phyloP scores from a whole-genome alignment of 441 rosid genomes.

The Corymbia calophylla region DNA sequence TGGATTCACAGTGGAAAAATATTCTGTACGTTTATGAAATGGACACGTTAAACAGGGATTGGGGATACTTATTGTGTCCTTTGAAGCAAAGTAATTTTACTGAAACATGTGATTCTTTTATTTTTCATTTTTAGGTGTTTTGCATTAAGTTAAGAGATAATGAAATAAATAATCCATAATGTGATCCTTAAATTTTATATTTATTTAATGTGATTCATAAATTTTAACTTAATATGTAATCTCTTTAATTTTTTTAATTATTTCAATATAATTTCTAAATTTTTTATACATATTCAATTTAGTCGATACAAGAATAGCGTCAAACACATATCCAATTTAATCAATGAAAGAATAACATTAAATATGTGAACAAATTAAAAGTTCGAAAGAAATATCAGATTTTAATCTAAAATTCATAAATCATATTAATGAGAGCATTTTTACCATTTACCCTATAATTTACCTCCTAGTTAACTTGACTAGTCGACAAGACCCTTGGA shows the following conservation, averaged over 20 bases:
- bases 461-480: not conserved
- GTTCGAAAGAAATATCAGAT: no score
- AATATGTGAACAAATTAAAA: not conserved
- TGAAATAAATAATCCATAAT: not conserved
- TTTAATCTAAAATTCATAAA: no score
- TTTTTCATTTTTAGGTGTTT: not conserved
- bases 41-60: not conserved
- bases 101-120: not conserved
- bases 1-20: not conserved
- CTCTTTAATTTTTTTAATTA: no score
- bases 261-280: rapidly evolving
- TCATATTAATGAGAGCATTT: not conserved
- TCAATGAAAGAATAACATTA: no score
- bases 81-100: not conserved
- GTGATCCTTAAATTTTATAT: no score
- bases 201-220: no score
- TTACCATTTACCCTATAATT: not conserved
- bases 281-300: no score
- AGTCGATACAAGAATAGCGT: rapidly evolving
- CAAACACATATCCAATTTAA: no score
- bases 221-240: rapidly evolving
- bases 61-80: not conserved
- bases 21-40: not conserved
- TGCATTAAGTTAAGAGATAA: not conserved
- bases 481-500: not conserved